Evolutionary conservation across 805 yeast species (phyloP), one percentile per base, ranked within the genome.

Genomic region (Middelhovenomyces tepae): DNA sequence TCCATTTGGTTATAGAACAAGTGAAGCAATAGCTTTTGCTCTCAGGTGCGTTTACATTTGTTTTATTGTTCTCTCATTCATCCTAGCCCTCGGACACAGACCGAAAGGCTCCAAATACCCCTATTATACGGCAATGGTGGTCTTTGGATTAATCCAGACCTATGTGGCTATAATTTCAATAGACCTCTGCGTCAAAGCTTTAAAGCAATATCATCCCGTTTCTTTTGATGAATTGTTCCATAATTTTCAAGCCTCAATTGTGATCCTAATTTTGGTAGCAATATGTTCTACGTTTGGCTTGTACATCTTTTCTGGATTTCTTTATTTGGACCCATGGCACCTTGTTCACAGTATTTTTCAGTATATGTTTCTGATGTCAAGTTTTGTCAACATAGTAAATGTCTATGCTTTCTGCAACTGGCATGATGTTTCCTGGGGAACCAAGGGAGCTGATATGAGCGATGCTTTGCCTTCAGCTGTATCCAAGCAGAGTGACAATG

Each of bases 371-470:
- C 35, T 50, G 44, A 44, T 43, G 50, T 48, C 54, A 8, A 39
- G 40, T 34, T 51, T 48, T 22, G 46, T 45, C 27, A 50, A 51
- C 30, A 69, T 73, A 16, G 54, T 73, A 48, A 73, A 71, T 46
- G 74, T 73, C 28, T 73, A 72, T 50, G 77, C 79, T 1, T 73
- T 73, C 49, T 73, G 78, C 57, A 73, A 73, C 52, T 71, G 73
- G 54, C 78, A 73, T 48, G 79, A 73, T 53, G 67, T 73, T 29
- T 73, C 79, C 3, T 73, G 79, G 79, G 79, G 79, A 35, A 73
- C 79, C 5, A 73, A 73, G 49, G 79, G 79, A 29, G 70, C 71
- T 31, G 76, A 47, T 31, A 46, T 41, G 1, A 71, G 71, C 5
- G 60, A 53, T 21, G 70, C 66, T 30, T 63, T 72, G 50, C 76